A percentile compares a stretch with the other conserved stretches of the same genome.
These are phyloP conservation scores for Cryptosporidium bovis DNA, from an alignment of 169 alveolate species.

Conservation along the genomic window DNA sequence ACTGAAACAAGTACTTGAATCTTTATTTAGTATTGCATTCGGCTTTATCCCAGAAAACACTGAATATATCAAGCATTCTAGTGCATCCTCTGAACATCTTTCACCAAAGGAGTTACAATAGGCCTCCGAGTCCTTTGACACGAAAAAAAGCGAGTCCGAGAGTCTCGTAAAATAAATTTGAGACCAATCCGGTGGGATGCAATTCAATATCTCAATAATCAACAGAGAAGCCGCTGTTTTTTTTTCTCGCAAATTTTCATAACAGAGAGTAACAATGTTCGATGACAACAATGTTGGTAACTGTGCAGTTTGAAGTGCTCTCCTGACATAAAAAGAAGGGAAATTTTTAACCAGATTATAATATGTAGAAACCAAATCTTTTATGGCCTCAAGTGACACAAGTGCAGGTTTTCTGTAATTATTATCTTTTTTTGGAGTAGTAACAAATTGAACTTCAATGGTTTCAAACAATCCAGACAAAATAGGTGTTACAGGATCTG, in stretches of 20 bases:
- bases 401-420: constrained; percentile 6
- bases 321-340: constrained; percentile 18
- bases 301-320: constrained; percentile 65
- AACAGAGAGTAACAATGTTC: constrained; percentile 40
- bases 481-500: constrained; percentile 56
- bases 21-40: background rate
- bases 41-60: constrained; percentile 60
- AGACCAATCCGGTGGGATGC: constrained; percentile 65
- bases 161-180: constrained; percentile 39
- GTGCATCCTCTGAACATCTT: constrained; percentile 69
- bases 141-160: constrained; percentile 57
- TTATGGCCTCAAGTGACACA: constrained; percentile 27
- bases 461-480: constrained; percentile 62
- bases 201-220: constrained; percentile 35
- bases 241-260: constrained; percentile 33
- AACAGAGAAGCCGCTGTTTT: constrained; percentile 40
- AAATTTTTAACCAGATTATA: constrained; percentile 21
- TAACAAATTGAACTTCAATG: constrained; percentile 15
- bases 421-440: constrained; percentile 2
- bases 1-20: background rate
- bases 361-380: constrained; percentile 19
- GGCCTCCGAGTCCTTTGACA: constrained; percentile 54
- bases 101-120: constrained; percentile 47
- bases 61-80: constrained; percentile 47
- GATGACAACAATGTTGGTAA: constrained; percentile 42